These are phyloP conservation scores for Mycena chlorophos DNA, from an alignment of 768 basidiomycete genomes.

Conservation along the genomic window DNA sequence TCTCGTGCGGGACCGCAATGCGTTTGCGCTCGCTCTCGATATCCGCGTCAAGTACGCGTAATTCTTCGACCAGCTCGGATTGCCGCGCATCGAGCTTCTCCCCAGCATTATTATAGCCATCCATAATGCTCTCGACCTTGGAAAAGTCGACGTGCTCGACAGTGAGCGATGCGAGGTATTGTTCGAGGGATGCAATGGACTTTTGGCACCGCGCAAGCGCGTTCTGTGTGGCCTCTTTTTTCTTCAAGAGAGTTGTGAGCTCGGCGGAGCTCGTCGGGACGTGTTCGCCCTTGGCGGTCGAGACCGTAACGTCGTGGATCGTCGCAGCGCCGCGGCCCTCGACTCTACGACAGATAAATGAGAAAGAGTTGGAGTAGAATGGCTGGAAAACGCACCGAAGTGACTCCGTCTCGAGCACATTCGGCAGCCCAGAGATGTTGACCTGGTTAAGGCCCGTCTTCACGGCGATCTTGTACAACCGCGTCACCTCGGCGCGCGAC, in stretches of 20 bases:
- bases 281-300: constrained; percentile 7
- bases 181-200: constrained; percentile 31
- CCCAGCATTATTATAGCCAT: constrained; percentile 34
- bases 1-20: constrained; percentile 17
- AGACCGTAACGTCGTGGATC: constrained; percentile 45
- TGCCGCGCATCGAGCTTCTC: constrained; percentile 35
- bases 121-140: constrained; percentile 31
- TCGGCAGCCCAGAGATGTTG: constrained; percentile 39
- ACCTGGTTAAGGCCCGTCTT: constrained; percentile 44
- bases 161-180: constrained; percentile 38
- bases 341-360: constrained; percentile 31
- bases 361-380: background rate
- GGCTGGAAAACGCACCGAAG: constrained; percentile 41
- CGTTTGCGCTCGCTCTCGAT: constrained; percentile 27
- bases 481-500: constrained; percentile 43
- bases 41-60: constrained; percentile 25
- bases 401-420: constrained; percentile 39
- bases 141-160: constrained; percentile 33
- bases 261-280: constrained; percentile 26
- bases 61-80: constrained; percentile 29
- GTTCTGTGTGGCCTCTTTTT: constrained; percentile 28
- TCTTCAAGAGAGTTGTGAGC: constrained; percentile 28
- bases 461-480: constrained; percentile 39
- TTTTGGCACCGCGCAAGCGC: constrained; percentile 34
- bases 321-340: constrained; percentile 46